Evolutionary conservation across 163 green algal genomes (phyloP), one percentile per base, ranked within the genome.

Genomic region (Chlamydomonas reinhardtii): DNA sequence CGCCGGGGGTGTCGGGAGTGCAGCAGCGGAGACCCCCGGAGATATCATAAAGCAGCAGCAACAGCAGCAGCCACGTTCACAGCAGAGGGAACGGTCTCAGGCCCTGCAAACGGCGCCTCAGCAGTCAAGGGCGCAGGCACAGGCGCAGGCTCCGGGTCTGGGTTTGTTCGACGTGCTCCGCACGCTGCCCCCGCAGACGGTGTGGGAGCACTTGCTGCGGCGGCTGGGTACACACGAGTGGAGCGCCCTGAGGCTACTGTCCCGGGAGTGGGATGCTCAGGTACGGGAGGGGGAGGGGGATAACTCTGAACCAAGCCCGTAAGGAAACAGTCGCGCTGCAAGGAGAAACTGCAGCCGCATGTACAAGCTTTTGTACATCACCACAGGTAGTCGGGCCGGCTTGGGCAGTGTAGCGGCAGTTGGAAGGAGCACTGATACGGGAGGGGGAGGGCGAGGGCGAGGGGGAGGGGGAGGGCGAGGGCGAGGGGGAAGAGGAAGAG

Each of bases 141-240:
- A 2, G 73, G 37, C 5, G 73, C n/a, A 68, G 48, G 32, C 32
- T 43, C 43, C 24, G 48, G 12, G 15, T 4, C 16, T 27, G 17
- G 48, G 17, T 14, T n/a, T 84, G 39, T 84, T 84, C n/a, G 65
- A 84, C 19, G 77, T 76, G 64, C 77, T 84, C 16, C 77, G 77
- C 19, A 19, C 54, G n/a, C 29, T 84, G 29, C 77, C 77, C 4
- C 24, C 77, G 19, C 29, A 76, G 20, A n/a, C 69, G 31, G 65
- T 84, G 12, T 29, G n/a, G 65, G 3, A 11, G 9, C 68, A 84
- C 43, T 20, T 84, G 43, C 43, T 76, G n/a, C 31, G 43, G 25
- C 77, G 43, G 25, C 69, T 84, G 16, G 65, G 65, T 0, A 22
- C 16, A 2, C n/a, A 48, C 39, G 77, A 84, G 64, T 31, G 34